A percentile compares a stretch with the other conserved stretches of the same genome.
These are phyloP conservation scores for Boletus eberwhitei DNA, from an alignment of 768 basidiomycete species.

Conservation along the genomic window DNA sequence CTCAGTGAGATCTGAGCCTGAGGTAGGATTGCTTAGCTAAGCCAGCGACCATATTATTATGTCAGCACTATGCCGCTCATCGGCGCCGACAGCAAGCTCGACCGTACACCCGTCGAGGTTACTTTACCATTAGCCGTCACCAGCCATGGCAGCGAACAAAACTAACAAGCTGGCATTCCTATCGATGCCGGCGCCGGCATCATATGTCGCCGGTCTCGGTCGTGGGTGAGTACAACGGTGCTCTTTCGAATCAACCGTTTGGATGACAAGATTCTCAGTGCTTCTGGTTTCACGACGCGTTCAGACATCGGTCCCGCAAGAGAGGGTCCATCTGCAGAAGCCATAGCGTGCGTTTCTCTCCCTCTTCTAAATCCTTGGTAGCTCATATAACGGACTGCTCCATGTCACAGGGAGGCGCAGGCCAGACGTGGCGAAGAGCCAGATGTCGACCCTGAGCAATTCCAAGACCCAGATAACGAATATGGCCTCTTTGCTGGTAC, in stretches of 20 bases:
- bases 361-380: neutral
- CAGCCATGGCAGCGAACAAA: slow-evolving; percentile 43
- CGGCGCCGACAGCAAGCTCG: too few relatives aligned
- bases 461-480: slow-evolving; percentile 97
- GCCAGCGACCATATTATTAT: too few relatives aligned
- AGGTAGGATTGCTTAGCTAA: too few relatives aligned
- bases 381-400: neutral
- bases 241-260: neutral
- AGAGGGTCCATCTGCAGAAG: slow-evolving; percentile 91
- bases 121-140: neutral
- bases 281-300: slow-evolving; percentile 95
- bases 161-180: slow-evolving; percentile 87
- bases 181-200: slow-evolving; percentile 92
- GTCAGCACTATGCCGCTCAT: too few relatives aligned
- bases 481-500: slow-evolving; percentile 93
- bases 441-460: slow-evolving; percentile 86
- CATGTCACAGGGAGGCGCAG: slow-evolving; percentile 70
- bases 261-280: slow-evolving; percentile 44
- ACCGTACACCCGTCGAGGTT: too few relatives aligned
- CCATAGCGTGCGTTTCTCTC: slow-evolving; percentile 63
- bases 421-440: slow-evolving; percentile 83
- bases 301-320: slow-evolving; percentile 98
- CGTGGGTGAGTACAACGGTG: slow-evolving; percentile 63
- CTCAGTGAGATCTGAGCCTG: too few relatives aligned
- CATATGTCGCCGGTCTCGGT: slow-evolving; percentile 98